These are phyloP conservation scores for Eutypella sp. DNA, from an alignment of 2,329 filamentous ascomycete species.

Conservation along the genomic window DNA sequence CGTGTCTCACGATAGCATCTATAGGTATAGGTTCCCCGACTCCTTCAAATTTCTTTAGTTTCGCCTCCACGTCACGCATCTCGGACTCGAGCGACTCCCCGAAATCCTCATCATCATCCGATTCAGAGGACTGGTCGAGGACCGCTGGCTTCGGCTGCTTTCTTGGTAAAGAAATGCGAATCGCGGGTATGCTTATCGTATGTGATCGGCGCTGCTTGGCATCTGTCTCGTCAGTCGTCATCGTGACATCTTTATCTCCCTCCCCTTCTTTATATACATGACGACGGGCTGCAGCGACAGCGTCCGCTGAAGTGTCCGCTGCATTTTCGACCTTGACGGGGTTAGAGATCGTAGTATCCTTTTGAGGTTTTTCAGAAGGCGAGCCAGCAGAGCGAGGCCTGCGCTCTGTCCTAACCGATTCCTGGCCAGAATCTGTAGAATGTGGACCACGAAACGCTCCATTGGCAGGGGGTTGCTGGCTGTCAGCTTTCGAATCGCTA, in stretches of 20 bases:
- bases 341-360: slow-evolving; percentile 12
- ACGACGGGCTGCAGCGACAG: not conserved
- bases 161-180: slow-evolving; percentile 36
- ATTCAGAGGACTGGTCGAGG: slow-evolving; percentile 45
- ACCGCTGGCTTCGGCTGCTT: slow-evolving; percentile 27
- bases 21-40: slow-evolving; percentile 33
- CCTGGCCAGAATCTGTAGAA: slow-evolving; percentile 11
- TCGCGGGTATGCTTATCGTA: slow-evolving; percentile 18
- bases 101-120: slow-evolving; percentile 53
- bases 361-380: slow-evolving; percentile 15
- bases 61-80: slow-evolving; percentile 46
- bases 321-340: slow-evolving; percentile 9
- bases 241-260: slow-evolving; percentile 6
- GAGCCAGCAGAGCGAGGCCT: slow-evolving; percentile 21
- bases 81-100: slow-evolving; percentile 51
- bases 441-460: slow-evolving; percentile 16
- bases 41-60: slow-evolving; percentile 42
- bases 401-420: slow-evolving; percentile 9
- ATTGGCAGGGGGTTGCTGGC: slow-evolving; percentile 13
- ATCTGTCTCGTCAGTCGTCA: slow-evolving; percentile 6
- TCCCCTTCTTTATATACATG: not conserved
- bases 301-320: slow-evolving; percentile 1
- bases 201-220: slow-evolving; percentile 9
- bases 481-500: slow-evolving; percentile 47
- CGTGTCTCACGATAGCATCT: slow-evolving; percentile 42